Evolutionary conservation across 805 yeast species (phyloP).

Genomic region (Komagataella pastoris): DNA sequence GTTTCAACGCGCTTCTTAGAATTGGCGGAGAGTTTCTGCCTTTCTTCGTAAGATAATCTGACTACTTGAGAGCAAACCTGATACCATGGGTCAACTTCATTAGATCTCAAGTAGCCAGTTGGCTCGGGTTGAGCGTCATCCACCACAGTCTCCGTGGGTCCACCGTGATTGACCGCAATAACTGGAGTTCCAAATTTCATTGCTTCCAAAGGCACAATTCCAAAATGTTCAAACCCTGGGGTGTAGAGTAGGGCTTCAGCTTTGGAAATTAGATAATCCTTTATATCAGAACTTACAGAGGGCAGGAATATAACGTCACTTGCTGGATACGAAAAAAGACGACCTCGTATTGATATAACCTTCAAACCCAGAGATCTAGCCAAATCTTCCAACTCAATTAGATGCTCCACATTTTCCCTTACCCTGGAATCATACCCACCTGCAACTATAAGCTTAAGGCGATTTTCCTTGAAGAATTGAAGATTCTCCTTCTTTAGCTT

Average conservation of each 20-base stretch:
- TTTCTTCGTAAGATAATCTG: background rate
- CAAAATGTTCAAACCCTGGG: conserved; percentile 89
- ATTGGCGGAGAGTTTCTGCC: background rate
- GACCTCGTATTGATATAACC: conserved; percentile 29
- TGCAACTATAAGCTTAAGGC: conserved; percentile 52
- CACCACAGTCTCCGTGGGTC: conserved; percentile 74
- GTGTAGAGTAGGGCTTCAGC: conserved; percentile 68
- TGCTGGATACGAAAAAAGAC: conserved; percentile 14
- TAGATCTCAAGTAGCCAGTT: background rate
- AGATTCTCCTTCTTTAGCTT: conserved; percentile 19
- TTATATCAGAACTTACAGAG: conserved; percentile 55
- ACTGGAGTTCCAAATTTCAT: conserved; percentile 80
- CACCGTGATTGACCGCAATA: conserved; percentile 79
- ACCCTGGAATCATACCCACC: conserved; percentile 87
- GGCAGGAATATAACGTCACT: conserved; percentile 62
- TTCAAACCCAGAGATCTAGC: conserved; percentile 31
- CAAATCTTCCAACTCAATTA: conserved; percentile 41
- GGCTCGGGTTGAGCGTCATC: conserved; percentile 12
- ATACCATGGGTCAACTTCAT: background rate
- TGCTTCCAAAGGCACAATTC: conserved; percentile 94
- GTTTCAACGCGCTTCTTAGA: background rate
- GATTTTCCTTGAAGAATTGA: conserved; percentile 13
- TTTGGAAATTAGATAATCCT: conserved; percentile 43
- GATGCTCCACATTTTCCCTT: conserved; percentile 60
- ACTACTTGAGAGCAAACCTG: background rate